These are phyloP conservation scores for Acidomyces sp. DNA, from an alignment of 495 filamentous ascomycete species.

Conservation along the genomic window DNA sequence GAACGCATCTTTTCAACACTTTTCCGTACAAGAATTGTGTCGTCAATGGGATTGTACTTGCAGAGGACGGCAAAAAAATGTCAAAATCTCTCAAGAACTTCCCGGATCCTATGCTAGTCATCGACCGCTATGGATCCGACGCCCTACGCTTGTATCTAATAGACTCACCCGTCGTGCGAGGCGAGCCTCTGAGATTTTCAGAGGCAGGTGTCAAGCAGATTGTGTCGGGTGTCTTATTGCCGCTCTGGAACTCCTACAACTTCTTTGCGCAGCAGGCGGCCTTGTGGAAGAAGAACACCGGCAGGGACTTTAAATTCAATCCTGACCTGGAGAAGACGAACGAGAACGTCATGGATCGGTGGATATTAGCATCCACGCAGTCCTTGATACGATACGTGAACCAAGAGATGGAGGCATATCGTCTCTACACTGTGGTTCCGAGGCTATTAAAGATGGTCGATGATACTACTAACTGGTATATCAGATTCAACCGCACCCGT, in stretches of 20 bases:
- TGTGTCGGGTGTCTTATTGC: slow-evolving; percentile 82
- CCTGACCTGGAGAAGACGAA: slow-evolving; percentile 60
- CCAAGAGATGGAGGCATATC: slow-evolving; percentile 71
- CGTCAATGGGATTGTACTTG: slow-evolving; percentile 91
- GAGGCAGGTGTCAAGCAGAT: slow-evolving; percentile 92
- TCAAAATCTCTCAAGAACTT: slow-evolving; percentile 97
- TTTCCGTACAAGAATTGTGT: slow-evolving; percentile 95
- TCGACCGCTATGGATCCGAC: slow-evolving; percentile 83
- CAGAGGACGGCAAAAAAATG: slow-evolving; percentile 98
- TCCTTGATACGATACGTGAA: slow-evolving; percentile 87
- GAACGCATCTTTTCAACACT: slow-evolving; percentile 76
- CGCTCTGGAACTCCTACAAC: slow-evolving; percentile 94
- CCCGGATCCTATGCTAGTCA: slow-evolving; percentile 75
- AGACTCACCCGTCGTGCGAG: slow-evolving; percentile 92
- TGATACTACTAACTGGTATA: slow-evolving; percentile 98
- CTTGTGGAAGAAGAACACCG: slow-evolving; percentile 77
- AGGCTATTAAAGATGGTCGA: slow-evolving; percentile 79
- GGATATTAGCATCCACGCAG: slow-evolving; percentile 90
- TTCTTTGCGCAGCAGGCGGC: slow-evolving; percentile 96
- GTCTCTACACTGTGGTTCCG: slow-evolving; percentile 81
- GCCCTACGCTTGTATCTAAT: slow-evolving; percentile 90
- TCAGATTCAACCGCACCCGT: slow-evolving; percentile 92
- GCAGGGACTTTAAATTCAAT: slow-evolving; percentile 67
- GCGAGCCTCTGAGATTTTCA: slow-evolving; percentile 83
- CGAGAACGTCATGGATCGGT: slow-evolving; percentile 90